Percentiles rank a stretch among this genome's conserved stretches.
Conservation (phyloP, 2,329 filamentous ascomycete species). For the Xylaria polymorpha region DNA sequence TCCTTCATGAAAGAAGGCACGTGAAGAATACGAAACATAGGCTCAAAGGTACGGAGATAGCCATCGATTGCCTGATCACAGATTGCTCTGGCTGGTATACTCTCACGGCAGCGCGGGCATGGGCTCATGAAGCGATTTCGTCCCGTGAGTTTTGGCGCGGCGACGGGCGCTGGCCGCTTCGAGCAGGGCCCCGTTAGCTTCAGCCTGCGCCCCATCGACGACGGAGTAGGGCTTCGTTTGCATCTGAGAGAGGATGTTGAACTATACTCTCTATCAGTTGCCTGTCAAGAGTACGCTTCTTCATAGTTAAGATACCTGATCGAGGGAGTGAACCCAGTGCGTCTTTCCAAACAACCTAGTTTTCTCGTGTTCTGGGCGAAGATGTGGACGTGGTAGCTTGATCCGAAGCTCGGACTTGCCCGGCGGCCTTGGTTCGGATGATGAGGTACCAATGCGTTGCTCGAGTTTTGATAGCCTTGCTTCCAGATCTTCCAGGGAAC, state of each 20-base stretch:
- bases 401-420: conserved; percentile 29
- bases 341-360: conserved; percentile 42
- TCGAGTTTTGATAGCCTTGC: conserved; percentile 35
- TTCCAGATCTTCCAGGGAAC: conserved; percentile 28
- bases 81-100: conserved; percentile 36
- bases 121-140: conserved; percentile 33
- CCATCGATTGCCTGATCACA: conserved; percentile 41
- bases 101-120: conserved; percentile 34
- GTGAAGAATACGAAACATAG: conserved; percentile 44
- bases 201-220: conserved; percentile 30
- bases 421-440: neutral
- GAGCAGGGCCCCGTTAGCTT: conserved; percentile 25
- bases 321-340: conserved; percentile 42
- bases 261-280: conserved; percentile 33
- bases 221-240: conserved; percentile 34
- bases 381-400: conserved; percentile 37
- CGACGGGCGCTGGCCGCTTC: conserved; percentile 35
- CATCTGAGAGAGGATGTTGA: conserved; percentile 37
- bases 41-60: conserved; percentile 45
- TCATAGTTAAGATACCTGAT: conserved; percentile 30
- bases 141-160: conserved; percentile 31
- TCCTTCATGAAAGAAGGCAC: conserved; percentile 42
- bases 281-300: neutral
- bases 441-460: conserved; percentile 21
- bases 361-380: conserved; percentile 40